Evolutionary conservation across 2,329 filamentous ascomycete genomes (phyloP), one percentile per base, ranked within the genome.

Genomic region (Thielaviopsis populi): DNA sequence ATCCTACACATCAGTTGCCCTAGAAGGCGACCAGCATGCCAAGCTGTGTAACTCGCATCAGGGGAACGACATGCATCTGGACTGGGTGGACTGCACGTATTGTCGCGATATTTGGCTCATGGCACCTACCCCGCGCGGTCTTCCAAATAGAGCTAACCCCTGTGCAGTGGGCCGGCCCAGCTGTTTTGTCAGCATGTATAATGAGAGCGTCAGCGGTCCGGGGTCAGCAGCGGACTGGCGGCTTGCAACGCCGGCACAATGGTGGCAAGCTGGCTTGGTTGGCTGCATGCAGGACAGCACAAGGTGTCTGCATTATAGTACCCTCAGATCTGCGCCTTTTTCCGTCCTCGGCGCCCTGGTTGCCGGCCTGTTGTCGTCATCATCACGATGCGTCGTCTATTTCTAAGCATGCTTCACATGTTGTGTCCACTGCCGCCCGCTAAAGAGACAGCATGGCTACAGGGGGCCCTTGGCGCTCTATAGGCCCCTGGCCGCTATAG

Each of bases 121-220:
- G 30, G 53, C 53, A 37, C 24, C 24, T 7, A 30, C 27, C 10
- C 48, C 48, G 53, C 53, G 53, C 53, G 53, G 46, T 24, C 24
- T 37, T 10, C 27, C 5, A n/a, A 37, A 1, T 33, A 10, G 15
- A 19, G 53, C 30, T 50, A 11, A 27, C 53, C 53, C 53, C 30
- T 54, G 27, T 54, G 7, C 41, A 42, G 17, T 46, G 42, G 42
- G 15, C 42, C 33, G 50, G 10, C 50, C 13, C 17, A 33, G 30
- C 30, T n/a, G 15, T 56, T 56, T 56, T 56, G 53, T 56, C 53
- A 56, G 53, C 53, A 56, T 56, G 30, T 37, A 56, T 56, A 56
- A 56, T 56, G 17, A 37, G 27, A 33, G 24, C 24, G 53, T 56
- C 24, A 56, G 53, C 53, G 53, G 53, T 15, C n/a, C 27, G 30